Base-by-base conservation (phyloP, 1,139 yeast species). In the Diutina sp. region DNA sequence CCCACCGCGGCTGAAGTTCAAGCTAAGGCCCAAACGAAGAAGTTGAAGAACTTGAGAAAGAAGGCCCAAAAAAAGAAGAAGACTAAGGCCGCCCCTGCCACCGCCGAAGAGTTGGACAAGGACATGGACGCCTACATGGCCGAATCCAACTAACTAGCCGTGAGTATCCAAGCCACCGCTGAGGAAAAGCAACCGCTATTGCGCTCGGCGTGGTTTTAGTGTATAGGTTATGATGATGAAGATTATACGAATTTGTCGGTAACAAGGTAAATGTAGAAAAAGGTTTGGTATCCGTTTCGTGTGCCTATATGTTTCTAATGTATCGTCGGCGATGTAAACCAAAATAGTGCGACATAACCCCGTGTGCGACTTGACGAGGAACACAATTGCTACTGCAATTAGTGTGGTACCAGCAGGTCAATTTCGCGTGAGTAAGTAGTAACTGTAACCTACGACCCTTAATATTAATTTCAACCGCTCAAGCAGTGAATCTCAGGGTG, bases 81-180 rank as follows among this genome's bases (percentile, higher is more conserved):
- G 80, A 89, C 88, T 76, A 82, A 93, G 55, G 82, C 47, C 32
- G 16, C 29, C 8, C 28, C 28, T 6, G 29, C 48, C 48, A 46
- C 62, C 46, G 64, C 91, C 60, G 98, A 89, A 69, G 88, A 89
- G 71, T 81, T 91, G 66, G 99, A 93, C 44, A 6, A 50, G 45
- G 53, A 50, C 41, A 50, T 50, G 53, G 53, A 50, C 25, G 28
- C 53, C 16, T 50, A 50, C 30, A 50, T 50, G 53, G 16, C 53
- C 12, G 28, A 50, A 30, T 25, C 53, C 12, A n/a, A 16, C 29
- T 30, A 5, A 46, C n/a, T 25, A 46, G 41, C 41, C 41, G 41
- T 35, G 41, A n/a, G 11, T n/a, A 6, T 11, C n/a, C 41, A 35
- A 11, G 41, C 41, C 6, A 5, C 41, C n/a, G n/a, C n/a, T 5